Base-by-base conservation (phyloP, 2,329 filamentous ascomycete species). In the Colletotrichum cereale region DNA sequence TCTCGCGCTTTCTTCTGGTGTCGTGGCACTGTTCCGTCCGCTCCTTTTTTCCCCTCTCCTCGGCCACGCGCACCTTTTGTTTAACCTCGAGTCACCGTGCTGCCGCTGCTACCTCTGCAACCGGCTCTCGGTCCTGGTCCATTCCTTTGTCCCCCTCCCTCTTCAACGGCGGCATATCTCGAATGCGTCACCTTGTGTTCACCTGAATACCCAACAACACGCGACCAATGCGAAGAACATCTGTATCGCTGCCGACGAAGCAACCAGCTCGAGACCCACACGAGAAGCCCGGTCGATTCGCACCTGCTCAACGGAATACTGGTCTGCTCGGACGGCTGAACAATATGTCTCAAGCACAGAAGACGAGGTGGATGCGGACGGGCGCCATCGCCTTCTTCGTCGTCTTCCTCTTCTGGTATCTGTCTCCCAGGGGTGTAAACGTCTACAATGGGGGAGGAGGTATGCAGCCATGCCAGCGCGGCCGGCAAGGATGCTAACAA, bases 221-320 rank as follows among this genome's bases (percentile, higher is more conserved):
- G 71, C 68, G 66, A 69, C 73, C 70, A 69, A 92, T 92, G 90
- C 87, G 89, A 86, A 89, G 88, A 83, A 88, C 88, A 79, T 90
- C 89, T 74, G 87, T 90, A 73, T 90, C 89, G 78, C 80, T 90
- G 80, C 88, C 89, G 79, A 90, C 87, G 47, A 88, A 89, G 82
- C 87, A 89, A 78, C 81, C 84, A 78, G 85, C 83, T 77, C 83
- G 85, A 86, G 90, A 92, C 78, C 89, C 88, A 73, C 82, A 89
- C 88, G 90, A 92, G 82, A 92, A 92, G 79, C 86, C 87, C 77
- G 88, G 84, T 77, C 87, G 90, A 77, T 91, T 91, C 83, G 82
- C 83, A 76, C 75, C 80, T 74, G 81, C 83, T 76, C 82, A 84
- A 75, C 83, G 82, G 78, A 82, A 84, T 76, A 79, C 81, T 77